These are phyloP conservation scores for Claviceps spartinae DNA, from an alignment of 2,329 filamentous ascomycete genomes.

Conservation along the genomic window DNA sequence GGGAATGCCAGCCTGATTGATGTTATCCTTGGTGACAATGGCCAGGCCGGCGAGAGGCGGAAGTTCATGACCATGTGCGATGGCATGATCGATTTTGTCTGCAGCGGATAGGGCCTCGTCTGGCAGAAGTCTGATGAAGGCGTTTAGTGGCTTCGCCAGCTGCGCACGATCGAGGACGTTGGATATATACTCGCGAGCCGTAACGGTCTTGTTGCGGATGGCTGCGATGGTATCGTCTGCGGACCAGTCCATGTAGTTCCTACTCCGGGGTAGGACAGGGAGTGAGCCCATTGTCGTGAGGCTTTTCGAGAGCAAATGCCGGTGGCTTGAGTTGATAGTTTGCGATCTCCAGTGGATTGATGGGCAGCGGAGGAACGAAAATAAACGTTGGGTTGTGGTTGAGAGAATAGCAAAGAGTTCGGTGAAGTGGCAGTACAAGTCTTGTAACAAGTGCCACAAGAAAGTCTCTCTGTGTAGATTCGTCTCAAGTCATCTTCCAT, in stretches of 20 bases:
- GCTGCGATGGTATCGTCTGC: slow-evolving; percentile 2
- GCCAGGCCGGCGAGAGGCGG: slow-evolving; percentile 11
- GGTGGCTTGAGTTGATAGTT: neutral
- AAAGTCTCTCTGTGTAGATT: too few relatives aligned
- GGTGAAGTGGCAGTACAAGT: too few relatives aligned
- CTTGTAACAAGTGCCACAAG: too few relatives aligned
- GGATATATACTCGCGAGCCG: slow-evolving; percentile 3
- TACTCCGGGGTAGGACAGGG: neutral
- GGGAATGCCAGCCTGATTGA: slow-evolving; percentile 7
- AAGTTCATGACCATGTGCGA: slow-evolving; percentile 5
- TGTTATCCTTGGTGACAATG: slow-evolving; percentile 12
- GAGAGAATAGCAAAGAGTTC: too few relatives aligned
- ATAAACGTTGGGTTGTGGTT: too few relatives aligned
- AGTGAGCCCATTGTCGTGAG: neutral
- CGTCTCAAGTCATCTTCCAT: neutral
- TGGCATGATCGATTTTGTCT: slow-evolving; percentile 1
- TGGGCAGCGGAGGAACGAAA: too few relatives aligned
- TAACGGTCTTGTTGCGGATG: slow-evolving; percentile 1
- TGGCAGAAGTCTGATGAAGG: slow-evolving; percentile 2
- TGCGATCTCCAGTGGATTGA: too few relatives aligned
- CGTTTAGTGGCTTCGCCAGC: slow-evolving; percentile 1
- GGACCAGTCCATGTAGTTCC: neutral
- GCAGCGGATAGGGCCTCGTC: slow-evolving; percentile 1
- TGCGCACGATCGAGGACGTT: neutral
- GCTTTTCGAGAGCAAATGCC: neutral